phyloP scores from a whole-genome alignment of 768 basidiomycete genomes.

The Lactifluus piperatus region DNA sequence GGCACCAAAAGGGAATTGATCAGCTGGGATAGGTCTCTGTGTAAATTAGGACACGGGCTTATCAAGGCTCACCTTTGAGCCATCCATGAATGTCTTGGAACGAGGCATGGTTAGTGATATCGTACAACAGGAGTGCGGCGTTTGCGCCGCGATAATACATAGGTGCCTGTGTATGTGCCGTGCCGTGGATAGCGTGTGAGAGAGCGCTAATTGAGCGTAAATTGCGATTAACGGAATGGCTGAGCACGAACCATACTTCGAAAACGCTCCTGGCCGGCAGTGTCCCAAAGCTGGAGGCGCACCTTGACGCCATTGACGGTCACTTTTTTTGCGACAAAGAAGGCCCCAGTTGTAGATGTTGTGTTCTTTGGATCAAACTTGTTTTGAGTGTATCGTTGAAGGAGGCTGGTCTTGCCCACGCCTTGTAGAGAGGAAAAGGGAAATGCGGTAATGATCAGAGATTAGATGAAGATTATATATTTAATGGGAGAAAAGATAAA shows the following conservation, averaged over 20 bases:
- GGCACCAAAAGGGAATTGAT: slow-evolving; percentile 9
- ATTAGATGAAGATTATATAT: background rate
- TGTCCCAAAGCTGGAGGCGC: slow-evolving; percentile 85
- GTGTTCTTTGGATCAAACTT: slow-evolving; percentile 84
- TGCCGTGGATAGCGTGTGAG: slow-evolving; percentile 8
- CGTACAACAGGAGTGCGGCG: slow-evolving; percentile 89
- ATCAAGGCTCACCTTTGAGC: slow-evolving; percentile 59
- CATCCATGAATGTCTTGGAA: slow-evolving; percentile 90
- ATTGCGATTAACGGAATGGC: slow-evolving; percentile 13
- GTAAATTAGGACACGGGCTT: background rate
- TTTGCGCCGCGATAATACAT: slow-evolving; percentile 97
- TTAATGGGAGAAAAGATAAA: background rate
- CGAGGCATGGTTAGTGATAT: slow-evolving; percentile 82
- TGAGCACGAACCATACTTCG: slow-evolving; percentile 64
- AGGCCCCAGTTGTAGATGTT: slow-evolving; percentile 86
- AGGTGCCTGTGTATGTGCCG: slow-evolving; percentile 51
- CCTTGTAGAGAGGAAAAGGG: slow-evolving; percentile 34
- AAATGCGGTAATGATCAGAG: background rate
- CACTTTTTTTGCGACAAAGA: slow-evolving; percentile 91
- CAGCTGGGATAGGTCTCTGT: slow-evolving; percentile 1
- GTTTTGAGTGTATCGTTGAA: slow-evolving; percentile 86
- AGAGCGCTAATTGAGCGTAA: slow-evolving; percentile 6
- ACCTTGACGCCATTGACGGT: slow-evolving; percentile 79
- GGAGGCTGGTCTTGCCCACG: slow-evolving; percentile 87
- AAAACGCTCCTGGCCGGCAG: slow-evolving; percentile 90